These are phyloP conservation scores for Globisporangium spinosum DNA, from an alignment of 352 stramenopile species.

Conservation along the genomic window DNA sequence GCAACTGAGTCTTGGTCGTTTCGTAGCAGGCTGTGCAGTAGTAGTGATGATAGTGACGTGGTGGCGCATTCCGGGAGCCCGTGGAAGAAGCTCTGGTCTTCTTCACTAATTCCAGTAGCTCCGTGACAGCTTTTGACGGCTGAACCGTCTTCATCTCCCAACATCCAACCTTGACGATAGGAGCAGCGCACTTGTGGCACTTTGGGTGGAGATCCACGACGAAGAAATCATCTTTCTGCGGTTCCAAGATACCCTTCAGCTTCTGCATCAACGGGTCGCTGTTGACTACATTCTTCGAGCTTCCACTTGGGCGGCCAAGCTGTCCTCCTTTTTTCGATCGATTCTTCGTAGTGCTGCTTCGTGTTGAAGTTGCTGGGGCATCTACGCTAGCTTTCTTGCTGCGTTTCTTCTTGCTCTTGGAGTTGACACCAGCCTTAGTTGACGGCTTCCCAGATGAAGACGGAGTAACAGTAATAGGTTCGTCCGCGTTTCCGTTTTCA, in stretches of 20 bases:
- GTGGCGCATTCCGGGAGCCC: conserved; percentile 59
- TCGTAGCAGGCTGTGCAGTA: conserved; percentile 73
- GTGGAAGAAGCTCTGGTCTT: conserved; percentile 63
- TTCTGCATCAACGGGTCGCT: conserved; percentile 96
- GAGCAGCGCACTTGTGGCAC: conserved; percentile 86
- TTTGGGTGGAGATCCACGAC: conserved; percentile 93
- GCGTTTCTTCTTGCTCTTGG: conserved; percentile 74
- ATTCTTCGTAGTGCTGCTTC: conserved; percentile 64
- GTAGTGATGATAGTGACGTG: conserved; percentile 82
- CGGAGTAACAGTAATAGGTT: conserved; percentile 12
- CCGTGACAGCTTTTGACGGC: conserved; percentile 56
- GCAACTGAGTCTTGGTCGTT: conserved; percentile 67
- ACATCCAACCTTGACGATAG: conserved; percentile 84
- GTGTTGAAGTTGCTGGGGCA: conserved; percentile 41
- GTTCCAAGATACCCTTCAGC: conserved; percentile 95
- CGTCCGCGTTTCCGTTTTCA: conserved; percentile 25
- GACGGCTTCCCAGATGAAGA: conserved; percentile 19
- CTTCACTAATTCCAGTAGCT: conserved; percentile 78
- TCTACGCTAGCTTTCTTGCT: conserved; percentile 73
- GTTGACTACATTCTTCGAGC: conserved; percentile 75
- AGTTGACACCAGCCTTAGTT: conserved; percentile 23
- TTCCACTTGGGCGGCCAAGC: conserved; percentile 36
- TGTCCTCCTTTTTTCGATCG: conserved; percentile 60
- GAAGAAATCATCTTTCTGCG: conserved; percentile 99
- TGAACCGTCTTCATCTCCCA: conserved; percentile 77